A percentile compares a stretch with the other conserved stretches of the same genome.
These are phyloP conservation scores for Diutina mesorugosa DNA, from an alignment of 1,139 yeast genomes.

Conservation along the genomic window DNA sequence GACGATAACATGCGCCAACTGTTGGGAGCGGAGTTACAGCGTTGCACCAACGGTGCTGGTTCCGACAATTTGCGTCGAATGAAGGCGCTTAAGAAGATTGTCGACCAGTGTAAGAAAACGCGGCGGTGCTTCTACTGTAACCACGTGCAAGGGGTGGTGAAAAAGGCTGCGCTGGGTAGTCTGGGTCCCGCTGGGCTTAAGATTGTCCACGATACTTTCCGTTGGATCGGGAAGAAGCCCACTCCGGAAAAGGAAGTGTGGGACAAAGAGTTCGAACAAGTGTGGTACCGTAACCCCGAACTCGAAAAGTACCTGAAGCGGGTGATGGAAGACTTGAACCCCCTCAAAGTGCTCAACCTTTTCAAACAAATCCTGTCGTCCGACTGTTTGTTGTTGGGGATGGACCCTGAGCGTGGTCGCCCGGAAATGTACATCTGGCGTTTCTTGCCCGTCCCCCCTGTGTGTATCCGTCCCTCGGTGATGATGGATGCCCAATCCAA, in stretches of 20 bases:
- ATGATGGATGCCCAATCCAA: slow-evolving; percentile 78
- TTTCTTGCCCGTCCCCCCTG: slow-evolving; percentile 97
- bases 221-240: slow-evolving; percentile 89
- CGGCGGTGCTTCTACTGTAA: slow-evolving; percentile 82
- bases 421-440: slow-evolving; percentile 98
- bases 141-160: slow-evolving; percentile 89
- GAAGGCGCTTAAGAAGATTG: slow-evolving; percentile 69
- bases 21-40: slow-evolving; percentile 62
- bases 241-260: slow-evolving; percentile 77
- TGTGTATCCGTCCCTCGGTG: slow-evolving; percentile 95
- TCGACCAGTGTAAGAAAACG: slow-evolving; percentile 93
- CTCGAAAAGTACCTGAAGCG: slow-evolving; percentile 76
- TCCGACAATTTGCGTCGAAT: slow-evolving; percentile 85
- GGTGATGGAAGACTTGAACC: slow-evolving; percentile 89
- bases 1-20: slow-evolving; percentile 61
- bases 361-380: slow-evolving; percentile 76
- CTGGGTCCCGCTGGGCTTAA: slow-evolving; percentile 88
- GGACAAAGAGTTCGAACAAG: slow-evolving; percentile 75
- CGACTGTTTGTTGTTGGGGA: slow-evolving; percentile 88
- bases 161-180: slow-evolving; percentile 79
- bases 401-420: slow-evolving; percentile 74
- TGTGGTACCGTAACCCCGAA: slow-evolving; percentile 67
- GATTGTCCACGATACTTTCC: slow-evolving; percentile 88
- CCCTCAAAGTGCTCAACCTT: slow-evolving; percentile 74
- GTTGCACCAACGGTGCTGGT: slow-evolving; percentile 40